Evolutionary conservation across 371 early-diverging fungal species (phyloP).

Genomic region (Syncephalastrum monosporum): DNA sequence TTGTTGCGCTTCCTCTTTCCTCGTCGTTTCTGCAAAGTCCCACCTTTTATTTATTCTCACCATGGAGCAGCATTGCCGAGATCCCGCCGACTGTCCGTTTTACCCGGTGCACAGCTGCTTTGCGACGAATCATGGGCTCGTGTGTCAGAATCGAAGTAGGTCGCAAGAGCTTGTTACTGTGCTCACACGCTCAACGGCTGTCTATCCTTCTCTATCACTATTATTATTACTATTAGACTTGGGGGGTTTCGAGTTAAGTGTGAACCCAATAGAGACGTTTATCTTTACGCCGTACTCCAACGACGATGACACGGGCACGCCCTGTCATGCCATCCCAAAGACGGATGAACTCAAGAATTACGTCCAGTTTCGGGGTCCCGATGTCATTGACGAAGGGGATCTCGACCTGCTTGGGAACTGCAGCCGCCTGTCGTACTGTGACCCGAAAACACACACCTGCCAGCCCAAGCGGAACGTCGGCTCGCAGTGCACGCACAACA

Average conservation of each 20-base stretch:
- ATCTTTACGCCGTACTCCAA: slow-evolving; percentile 23
- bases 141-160: slow-evolving; percentile 43
- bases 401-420: slow-evolving; percentile 46
- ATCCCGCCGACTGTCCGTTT: slow-evolving; percentile 42
- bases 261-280: slow-evolving; percentile 34
- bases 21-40: no score
- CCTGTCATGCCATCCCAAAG: slow-evolving; percentile 42
- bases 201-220: not conserved
- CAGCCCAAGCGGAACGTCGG: slow-evolving; percentile 44
- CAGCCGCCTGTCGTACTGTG: slow-evolving; percentile 43
- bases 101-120: slow-evolving; percentile 46
- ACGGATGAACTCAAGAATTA: slow-evolving; percentile 41
- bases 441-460: slow-evolving; percentile 38
- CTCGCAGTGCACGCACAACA: slow-evolving; percentile 34
- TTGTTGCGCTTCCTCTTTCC: not conserved
- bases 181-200: no score
- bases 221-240: slow-evolving; percentile 16
- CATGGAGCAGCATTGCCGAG: slow-evolving; percentile 34
- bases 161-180: slow-evolving; percentile 3
- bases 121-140: slow-evolving; percentile 38
- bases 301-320: slow-evolving; percentile 38
- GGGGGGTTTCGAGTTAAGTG: slow-evolving; percentile 41
- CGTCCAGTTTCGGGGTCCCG: slow-evolving; percentile 42
- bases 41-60: not conserved
- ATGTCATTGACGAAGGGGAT: slow-evolving; percentile 38